These are phyloP conservation scores for Spizellomyces punctatus DNA, from an alignment of 192 early-diverging fungal species.

Conservation along the genomic window DNA sequence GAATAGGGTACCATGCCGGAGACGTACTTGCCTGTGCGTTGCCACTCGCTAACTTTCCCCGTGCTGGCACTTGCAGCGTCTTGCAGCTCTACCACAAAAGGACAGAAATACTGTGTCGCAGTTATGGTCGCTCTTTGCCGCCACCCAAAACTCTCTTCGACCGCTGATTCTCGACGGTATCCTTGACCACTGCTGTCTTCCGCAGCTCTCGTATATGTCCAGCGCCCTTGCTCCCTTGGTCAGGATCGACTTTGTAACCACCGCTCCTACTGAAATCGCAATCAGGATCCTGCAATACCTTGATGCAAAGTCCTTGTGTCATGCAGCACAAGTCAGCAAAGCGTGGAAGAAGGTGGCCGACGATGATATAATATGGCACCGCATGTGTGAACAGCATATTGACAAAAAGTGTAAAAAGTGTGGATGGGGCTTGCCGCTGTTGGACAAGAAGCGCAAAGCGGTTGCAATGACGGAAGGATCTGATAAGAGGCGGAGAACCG, in stretches of 20 bases:
- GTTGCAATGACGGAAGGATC: not conserved
- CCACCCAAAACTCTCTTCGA: constrained; percentile 12
- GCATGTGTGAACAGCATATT: constrained; percentile 98
- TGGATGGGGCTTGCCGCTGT: constrained; percentile 94
- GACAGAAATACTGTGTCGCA: constrained; percentile 16
- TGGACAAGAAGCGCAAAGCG: constrained; percentile 55
- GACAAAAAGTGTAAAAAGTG: constrained; percentile 93
- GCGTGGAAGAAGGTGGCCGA: constrained; percentile 84
- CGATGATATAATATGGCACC: constrained; percentile 93
- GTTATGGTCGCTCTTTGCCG: constrained; percentile 14
- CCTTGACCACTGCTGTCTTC: constrained; percentile 79
- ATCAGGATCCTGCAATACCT: constrained; percentile 87
- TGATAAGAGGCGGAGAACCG: not conserved
- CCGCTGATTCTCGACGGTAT: constrained; percentile 53
- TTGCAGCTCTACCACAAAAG: constrained; percentile 1
- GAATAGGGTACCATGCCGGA: not conserved
- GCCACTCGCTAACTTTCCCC: not conserved
- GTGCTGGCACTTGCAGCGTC: not conserved
- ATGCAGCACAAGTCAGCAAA: constrained; percentile 83
- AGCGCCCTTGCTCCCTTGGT: constrained; percentile 69
- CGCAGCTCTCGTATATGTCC: constrained; percentile 84
- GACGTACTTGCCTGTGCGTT: not conserved
- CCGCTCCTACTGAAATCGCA: constrained; percentile 77
- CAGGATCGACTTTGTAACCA: constrained; percentile 81
- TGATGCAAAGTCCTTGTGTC: constrained; percentile 89